A percentile compares a stretch with the other conserved stretches of the same genome.
Evolutionary conservation across 495 filamentous ascomycete genomes (phyloP).

Genomic region (Recurvomyces mirabilis): DNA sequence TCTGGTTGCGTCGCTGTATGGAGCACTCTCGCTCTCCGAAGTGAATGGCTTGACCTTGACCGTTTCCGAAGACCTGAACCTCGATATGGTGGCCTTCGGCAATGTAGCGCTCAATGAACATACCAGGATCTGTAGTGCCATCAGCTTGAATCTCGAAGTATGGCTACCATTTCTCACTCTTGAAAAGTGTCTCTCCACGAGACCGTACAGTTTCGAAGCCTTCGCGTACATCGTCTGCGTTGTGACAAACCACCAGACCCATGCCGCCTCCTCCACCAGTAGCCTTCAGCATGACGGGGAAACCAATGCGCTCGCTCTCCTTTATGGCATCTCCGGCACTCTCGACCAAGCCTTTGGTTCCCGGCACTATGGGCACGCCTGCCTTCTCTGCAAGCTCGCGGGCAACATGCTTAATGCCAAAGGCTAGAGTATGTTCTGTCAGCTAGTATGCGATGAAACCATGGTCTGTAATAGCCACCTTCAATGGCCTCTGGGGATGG

Average conservation of each 20-base stretch:
- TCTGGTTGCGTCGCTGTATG: slow-evolving; percentile 48
- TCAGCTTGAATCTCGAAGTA: neutral
- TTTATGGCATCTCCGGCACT: slow-evolving; percentile 37
- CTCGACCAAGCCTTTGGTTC: slow-evolving; percentile 37
- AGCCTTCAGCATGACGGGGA: slow-evolving; percentile 48
- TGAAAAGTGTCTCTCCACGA: slow-evolving; percentile 26
- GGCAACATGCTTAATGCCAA: slow-evolving; percentile 50
- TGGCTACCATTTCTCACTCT: slow-evolving; percentile 13
- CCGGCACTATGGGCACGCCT: slow-evolving; percentile 44
- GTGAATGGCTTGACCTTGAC: slow-evolving; percentile 38
- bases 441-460: too few species aligned
- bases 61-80: slow-evolving; percentile 49
- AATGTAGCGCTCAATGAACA: slow-evolving; percentile 24
- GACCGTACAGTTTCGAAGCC: slow-evolving; percentile 25
- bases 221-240: slow-evolving; percentile 22
- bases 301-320: slow-evolving; percentile 37
- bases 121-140: slow-evolving; percentile 1
- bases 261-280: slow-evolving; percentile 50
- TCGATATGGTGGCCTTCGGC: slow-evolving; percentile 27
- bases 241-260: slow-evolving; percentile 35
- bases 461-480: too few species aligned
- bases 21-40: slow-evolving; percentile 50
- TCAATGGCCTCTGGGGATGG: slow-evolving; percentile 43
- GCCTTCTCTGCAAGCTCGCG: slow-evolving; percentile 40
- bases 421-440: slow-evolving; percentile 22